Conservation (phyloP, 371 early-diverging fungal species). For the Blastocladiella emersonii region DNA sequence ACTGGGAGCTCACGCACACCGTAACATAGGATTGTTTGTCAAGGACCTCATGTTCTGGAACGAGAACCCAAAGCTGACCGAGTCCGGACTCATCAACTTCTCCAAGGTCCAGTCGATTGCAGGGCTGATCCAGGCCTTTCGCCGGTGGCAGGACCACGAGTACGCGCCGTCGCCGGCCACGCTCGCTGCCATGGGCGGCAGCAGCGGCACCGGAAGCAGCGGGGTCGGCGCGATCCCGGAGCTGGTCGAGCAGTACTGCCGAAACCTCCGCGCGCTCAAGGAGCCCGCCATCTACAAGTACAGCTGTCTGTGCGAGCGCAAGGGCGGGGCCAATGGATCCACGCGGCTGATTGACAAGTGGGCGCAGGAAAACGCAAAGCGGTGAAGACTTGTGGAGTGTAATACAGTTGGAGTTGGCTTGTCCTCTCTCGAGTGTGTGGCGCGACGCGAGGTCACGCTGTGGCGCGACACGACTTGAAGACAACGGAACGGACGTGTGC, state of each 20-base stretch:
- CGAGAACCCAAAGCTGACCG: neutral
- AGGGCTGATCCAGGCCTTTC: neutral
- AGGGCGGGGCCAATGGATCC: neutral
- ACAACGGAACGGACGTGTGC: too few relatives aligned
- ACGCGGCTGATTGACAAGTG: conserved; percentile 3
- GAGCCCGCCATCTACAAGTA: conserved; percentile 3
- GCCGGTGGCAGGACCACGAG: neutral
- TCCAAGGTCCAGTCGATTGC: neutral
- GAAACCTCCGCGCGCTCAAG: conserved; percentile 2
- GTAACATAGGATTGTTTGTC: neutral
- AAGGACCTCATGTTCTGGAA: conserved; percentile 5
- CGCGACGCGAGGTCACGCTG: too few relatives aligned
- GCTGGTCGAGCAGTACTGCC: neutral
- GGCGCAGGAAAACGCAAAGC: neutral
- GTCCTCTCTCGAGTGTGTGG: too few relatives aligned
- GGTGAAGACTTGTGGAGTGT: too few relatives aligned
- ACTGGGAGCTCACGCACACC: neutral
- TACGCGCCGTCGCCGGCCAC: neutral
- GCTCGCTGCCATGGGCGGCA: neutral
- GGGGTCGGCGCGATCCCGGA: neutral
- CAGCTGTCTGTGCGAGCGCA: neutral
- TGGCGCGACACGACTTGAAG: too few relatives aligned
- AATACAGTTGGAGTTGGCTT: too few relatives aligned
- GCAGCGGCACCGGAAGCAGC: neutral
- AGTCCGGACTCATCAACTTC: conserved; percentile 1